Evolutionary conservation across 2,329 filamentous ascomycete genomes (phyloP).

Genomic region (Cladosporium sp.): DNA sequence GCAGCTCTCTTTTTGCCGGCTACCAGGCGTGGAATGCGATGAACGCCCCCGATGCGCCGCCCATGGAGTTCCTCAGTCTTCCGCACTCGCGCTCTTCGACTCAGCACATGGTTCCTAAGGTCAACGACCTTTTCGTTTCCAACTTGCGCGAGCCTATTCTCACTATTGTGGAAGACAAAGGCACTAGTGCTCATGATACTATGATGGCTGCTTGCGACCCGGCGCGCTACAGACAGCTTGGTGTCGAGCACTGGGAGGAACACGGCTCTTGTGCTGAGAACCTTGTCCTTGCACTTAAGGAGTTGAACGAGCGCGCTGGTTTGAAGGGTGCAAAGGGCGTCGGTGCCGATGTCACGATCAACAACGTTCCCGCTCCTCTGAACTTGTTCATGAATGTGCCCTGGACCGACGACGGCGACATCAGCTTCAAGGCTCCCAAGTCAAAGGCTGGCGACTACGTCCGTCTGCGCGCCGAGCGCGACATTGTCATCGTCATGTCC

Average conservation of each 20-base stretch:
- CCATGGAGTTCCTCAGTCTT: conserved; percentile 51
- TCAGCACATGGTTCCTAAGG: conserved; percentile 43
- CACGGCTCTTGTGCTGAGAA: conserved; percentile 52
- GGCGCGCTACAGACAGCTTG: conserved; percentile 43
- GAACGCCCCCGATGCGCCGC: conserved; percentile 36
- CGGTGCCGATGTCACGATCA: conserved; percentile 50
- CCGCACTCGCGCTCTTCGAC: conserved; percentile 46
- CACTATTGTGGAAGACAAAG: conserved; percentile 48
- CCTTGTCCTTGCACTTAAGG: conserved; percentile 49
- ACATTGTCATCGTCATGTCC: conserved; percentile 50
- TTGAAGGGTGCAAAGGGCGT: conserved; percentile 48
- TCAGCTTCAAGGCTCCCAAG: conserved; percentile 44
- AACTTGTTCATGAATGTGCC: conserved; percentile 53
- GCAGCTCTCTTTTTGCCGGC: conserved; percentile 49
- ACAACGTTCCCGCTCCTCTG: conserved; percentile 48
- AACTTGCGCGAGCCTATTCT: conserved; percentile 50
- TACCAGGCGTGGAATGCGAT: conserved; percentile 48
- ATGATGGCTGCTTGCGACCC: conserved; percentile 51
- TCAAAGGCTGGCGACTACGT: conserved; percentile 47
- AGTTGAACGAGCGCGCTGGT: conserved; percentile 49
- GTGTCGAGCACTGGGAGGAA: conserved; percentile 46
- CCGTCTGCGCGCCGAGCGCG: conserved; percentile 44
- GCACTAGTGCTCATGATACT: conserved; percentile 49
- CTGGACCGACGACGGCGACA: conserved; percentile 41
- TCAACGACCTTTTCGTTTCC: conserved; percentile 45